Evolutionary conservation across 345 rosid genomes (phyloP).

Genomic region (Aethionema arabicum): DNA sequence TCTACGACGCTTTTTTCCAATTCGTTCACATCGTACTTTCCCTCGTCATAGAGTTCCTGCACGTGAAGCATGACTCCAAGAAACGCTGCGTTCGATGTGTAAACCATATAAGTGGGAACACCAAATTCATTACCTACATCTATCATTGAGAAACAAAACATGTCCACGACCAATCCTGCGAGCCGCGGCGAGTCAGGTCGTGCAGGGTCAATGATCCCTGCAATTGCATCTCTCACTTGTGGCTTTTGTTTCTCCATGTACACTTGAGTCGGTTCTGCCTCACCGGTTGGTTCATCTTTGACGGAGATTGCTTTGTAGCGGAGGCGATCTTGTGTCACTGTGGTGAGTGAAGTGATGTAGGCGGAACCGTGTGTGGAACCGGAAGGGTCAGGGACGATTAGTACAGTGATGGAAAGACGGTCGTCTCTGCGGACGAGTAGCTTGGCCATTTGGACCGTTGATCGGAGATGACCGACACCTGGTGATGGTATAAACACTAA

Average conservation of each 20-base stretch:
- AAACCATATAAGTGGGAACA: slow-evolving; percentile 48
- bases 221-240: slow-evolving; percentile 38
- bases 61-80: slow-evolving; percentile 37
- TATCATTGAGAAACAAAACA: slow-evolving; percentile 51
- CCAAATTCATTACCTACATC: slow-evolving; percentile 50
- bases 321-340: slow-evolving; percentile 24
- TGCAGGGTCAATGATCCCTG: background rate
- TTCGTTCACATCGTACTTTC: slow-evolving; percentile 29
- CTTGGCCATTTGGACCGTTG: slow-evolving; percentile 43
- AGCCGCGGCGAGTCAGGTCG: slow-evolving; percentile 32
- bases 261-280: background rate
- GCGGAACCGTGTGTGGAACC: slow-evolving; percentile 4
- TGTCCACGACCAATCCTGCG: slow-evolving; percentile 53
- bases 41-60: slow-evolving; percentile 27
- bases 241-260: slow-evolving; percentile 39
- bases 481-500: slow-evolving; percentile 55
- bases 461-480: slow-evolving; percentile 45
- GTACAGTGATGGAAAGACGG: slow-evolving; percentile 41
- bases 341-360: slow-evolving; percentile 9
- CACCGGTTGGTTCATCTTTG: background rate
- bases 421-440: slow-evolving; percentile 35
- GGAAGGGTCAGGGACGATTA: slow-evolving; percentile 35
- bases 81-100: slow-evolving; percentile 45
- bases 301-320: slow-evolving; percentile 36
- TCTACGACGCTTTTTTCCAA: slow-evolving; percentile 42